Conservation (phyloP, 2,329 filamentous ascomycete genomes). For the Pseudogymnoascus sp. region DNA sequence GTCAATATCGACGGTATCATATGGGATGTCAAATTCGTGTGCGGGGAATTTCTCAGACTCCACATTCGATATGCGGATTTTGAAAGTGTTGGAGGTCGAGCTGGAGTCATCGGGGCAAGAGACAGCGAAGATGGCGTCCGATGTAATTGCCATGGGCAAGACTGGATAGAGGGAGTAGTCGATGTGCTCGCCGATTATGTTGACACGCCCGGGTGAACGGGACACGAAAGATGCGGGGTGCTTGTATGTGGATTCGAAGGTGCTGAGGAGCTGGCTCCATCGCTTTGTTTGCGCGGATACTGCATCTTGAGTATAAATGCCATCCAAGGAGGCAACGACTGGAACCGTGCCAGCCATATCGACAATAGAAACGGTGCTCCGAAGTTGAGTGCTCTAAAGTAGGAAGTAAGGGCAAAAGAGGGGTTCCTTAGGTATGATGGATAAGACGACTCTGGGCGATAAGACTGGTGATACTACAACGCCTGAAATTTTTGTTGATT, state of each 20-base stretch:
- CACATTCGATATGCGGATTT: conserved; percentile 73
- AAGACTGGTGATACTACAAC: background rate
- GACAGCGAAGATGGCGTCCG: conserved; percentile 84
- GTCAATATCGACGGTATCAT: conserved; percentile 68
- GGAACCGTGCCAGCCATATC: conserved; percentile 59
- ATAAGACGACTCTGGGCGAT: background rate
- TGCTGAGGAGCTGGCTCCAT: conserved; percentile 66
- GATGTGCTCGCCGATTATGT: conserved; percentile 98
- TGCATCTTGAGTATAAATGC: conserved; percentile 76
- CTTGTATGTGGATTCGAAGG: conserved; percentile 65
- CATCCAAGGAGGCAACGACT: conserved; percentile 63
- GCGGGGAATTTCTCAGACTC: conserved; percentile 67
- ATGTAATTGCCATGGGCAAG: conserved; percentile 88
- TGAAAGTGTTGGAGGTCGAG: conserved; percentile 47
- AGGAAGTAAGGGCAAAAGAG: conserved; percentile 10
- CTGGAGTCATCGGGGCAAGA: conserved; percentile 40
- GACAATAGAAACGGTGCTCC: background rate
- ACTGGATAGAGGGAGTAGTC: conserved; percentile 97
- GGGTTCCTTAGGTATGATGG: background rate
- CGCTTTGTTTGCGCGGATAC: conserved; percentile 59
- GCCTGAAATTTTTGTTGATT: background rate
- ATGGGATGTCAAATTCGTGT: conserved; percentile 65
- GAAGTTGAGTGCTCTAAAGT: background rate
- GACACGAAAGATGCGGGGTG: conserved; percentile 71
- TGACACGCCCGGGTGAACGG: conserved; percentile 87